These are phyloP conservation scores for Pseudogymnoascus sp. DNA, from an alignment of 2,329 filamentous ascomycete species.

Conservation along the genomic window DNA sequence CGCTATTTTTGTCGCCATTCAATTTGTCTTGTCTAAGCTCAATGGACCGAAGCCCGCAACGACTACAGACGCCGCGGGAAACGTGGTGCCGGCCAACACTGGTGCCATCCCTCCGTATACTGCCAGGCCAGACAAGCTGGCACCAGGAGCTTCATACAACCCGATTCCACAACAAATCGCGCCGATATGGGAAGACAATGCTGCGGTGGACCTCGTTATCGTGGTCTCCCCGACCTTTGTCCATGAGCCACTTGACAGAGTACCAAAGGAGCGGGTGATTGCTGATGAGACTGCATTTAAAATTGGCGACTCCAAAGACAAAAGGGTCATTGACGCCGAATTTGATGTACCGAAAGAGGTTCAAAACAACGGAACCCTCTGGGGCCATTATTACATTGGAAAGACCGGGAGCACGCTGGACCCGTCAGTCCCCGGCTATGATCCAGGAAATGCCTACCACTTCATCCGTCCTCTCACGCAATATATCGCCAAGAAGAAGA, in stretches of 20 bases:
- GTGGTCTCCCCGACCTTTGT: conserved; percentile 71
- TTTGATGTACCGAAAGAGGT: conserved; percentile 71
- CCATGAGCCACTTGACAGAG: conserved; percentile 56
- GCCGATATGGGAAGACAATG: conserved; percentile 80
- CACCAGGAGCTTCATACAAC: conserved; percentile 56
- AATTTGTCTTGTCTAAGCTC: conserved; percentile 47
- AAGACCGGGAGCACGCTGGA: conserved; percentile 69
- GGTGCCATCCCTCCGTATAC: conserved; percentile 55
- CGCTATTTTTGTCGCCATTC: conserved; percentile 49
- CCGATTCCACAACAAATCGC: conserved; percentile 61
- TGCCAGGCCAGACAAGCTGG: conserved; percentile 50
- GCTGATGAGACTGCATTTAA: conserved; percentile 73
- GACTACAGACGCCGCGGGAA: conserved; percentile 43
- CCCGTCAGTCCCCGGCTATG: conserved; percentile 62
- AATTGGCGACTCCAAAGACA: conserved; percentile 70
- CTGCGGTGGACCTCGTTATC: conserved; percentile 70
- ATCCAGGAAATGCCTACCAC: conserved; percentile 67
- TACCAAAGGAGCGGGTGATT: conserved; percentile 60
- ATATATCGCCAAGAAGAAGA: conserved; percentile 85
- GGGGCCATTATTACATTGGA: conserved; percentile 86
- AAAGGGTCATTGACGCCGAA: conserved; percentile 63
- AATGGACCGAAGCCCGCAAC: conserved; percentile 39
- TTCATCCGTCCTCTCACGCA: conserved; percentile 81
- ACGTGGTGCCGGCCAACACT: conserved; percentile 43
- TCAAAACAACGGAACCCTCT: conserved; percentile 87